Evolutionary conservation across 768 basidiomycete species (phyloP).

Genomic region (Cubamyces sp.): DNA sequence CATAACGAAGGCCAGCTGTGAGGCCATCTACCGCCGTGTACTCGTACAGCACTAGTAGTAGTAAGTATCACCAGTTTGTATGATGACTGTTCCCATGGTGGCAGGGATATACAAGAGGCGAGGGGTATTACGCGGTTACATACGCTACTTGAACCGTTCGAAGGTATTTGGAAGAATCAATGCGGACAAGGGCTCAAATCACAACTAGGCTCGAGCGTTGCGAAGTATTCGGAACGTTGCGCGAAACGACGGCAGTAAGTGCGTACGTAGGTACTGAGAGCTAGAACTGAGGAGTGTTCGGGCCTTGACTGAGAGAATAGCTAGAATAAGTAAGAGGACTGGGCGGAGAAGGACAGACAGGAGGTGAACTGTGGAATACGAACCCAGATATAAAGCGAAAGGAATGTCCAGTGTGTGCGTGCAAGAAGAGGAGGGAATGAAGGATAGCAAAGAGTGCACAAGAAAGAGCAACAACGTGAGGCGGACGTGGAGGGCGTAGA

Average conservation of each 20-base stretch:
- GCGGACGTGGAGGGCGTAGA: not conserved
- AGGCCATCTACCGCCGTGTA: no score
- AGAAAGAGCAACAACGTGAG: not conserved
- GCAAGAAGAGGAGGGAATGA: not conserved
- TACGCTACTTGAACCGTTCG: not conserved
- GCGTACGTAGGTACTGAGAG: not conserved
- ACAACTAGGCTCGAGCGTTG: not conserved
- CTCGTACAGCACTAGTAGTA: no score
- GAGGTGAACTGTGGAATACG: not conserved
- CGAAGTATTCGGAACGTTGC: not conserved
- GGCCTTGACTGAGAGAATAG: no score
- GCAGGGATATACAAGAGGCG: not conserved
- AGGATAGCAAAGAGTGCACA: not conserved
- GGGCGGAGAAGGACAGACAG: not conserved
- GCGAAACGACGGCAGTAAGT: not conserved
- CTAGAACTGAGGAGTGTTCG: not conserved
- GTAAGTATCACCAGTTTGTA: no score
- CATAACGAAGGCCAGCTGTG: no score
- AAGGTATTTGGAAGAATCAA: not conserved
- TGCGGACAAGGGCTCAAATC: not conserved
- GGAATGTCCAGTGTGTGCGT: not conserved
- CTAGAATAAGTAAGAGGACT: not conserved
- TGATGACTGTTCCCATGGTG: not conserved
- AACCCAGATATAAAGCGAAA: not conserved
- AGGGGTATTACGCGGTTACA: not conserved